phyloP scores from a whole-genome alignment of 2,329 filamentous ascomycete genomes.

The Trematosphaeria pertusa region DNA sequence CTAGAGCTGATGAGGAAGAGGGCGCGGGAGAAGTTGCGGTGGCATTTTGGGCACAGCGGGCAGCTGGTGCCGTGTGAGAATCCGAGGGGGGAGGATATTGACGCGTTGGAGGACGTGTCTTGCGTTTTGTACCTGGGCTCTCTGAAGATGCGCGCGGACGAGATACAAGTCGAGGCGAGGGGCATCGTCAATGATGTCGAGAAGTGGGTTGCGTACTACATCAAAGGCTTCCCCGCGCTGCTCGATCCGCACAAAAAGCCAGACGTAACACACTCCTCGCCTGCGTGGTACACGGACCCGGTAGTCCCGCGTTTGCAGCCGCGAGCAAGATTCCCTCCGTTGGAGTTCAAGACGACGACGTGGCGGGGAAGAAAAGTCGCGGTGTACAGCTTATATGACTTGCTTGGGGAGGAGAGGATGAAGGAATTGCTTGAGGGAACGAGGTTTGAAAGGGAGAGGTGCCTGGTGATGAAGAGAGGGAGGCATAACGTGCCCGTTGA shows the following conservation, averaged over 20 bases:
- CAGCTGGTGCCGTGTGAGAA: constrained; percentile 30
- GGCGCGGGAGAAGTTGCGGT: constrained; percentile 46
- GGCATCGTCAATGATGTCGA: constrained; percentile 29
- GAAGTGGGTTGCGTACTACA: constrained; percentile 27
- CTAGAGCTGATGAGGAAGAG: constrained; percentile 46
- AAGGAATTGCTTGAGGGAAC: constrained; percentile 29
- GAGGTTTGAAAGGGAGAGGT: constrained; percentile 28
- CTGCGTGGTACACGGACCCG: constrained; percentile 37
- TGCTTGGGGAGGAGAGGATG: constrained; percentile 40
- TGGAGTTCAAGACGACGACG: constrained; percentile 37
- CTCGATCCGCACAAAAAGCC: constrained; percentile 36
- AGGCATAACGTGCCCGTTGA: constrained; percentile 39
- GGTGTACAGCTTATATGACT: constrained; percentile 43
- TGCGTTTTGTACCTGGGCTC: constrained; percentile 35
- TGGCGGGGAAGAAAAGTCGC: constrained; percentile 41
- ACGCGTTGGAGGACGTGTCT: constrained; percentile 36
- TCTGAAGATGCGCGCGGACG: constrained; percentile 35
- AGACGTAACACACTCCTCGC: constrained; percentile 29
- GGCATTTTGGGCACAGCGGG: constrained; percentile 33
- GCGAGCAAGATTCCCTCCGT: constrained; percentile 33
- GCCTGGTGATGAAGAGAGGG: constrained; percentile 36
- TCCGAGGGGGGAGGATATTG: constrained; percentile 27
- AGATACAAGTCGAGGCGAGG: constrained; percentile 19
- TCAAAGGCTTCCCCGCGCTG: constrained; percentile 15
- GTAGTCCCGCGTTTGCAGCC: constrained; percentile 36